Evolutionary conservation across 2,329 filamentous ascomycete species (phyloP).

Genomic region (Fusarium sp.): DNA sequence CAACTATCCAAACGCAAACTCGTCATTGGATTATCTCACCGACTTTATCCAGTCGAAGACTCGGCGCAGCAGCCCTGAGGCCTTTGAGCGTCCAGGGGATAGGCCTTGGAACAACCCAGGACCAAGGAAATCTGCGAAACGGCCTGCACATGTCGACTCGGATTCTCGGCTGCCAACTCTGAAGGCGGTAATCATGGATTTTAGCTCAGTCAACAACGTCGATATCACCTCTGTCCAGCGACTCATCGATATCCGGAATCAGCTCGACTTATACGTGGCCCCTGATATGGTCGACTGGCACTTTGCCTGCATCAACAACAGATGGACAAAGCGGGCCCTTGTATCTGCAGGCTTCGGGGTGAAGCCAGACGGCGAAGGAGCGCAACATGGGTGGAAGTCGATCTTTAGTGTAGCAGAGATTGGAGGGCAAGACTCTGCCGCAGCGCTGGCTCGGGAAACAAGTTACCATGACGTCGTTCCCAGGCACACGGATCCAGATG

Average conservation of each 20-base stretch:
- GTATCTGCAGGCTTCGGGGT: conserved; percentile 88
- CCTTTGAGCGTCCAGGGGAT: conserved; percentile 73
- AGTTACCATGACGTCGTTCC: conserved; percentile 53
- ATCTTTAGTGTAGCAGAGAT: conserved; percentile 94
- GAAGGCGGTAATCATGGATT: conserved; percentile 91
- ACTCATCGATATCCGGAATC: conserved; percentile 92
- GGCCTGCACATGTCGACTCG: conserved; percentile 40
- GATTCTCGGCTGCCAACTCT: conserved; percentile 69
- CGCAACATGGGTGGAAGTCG: conserved; percentile 81
- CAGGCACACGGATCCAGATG: conserved; percentile 46
- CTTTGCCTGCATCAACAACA: conserved; percentile 88
- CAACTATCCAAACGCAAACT: conserved; percentile 93
- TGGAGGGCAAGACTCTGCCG: conserved; percentile 73
- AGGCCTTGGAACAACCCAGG: conserved; percentile 96
- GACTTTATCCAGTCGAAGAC: conserved; percentile 73
- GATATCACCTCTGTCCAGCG: conserved; percentile 93
- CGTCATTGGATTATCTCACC: conserved; percentile 82
- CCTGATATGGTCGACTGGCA: conserved; percentile 93
- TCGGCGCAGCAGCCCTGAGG: conserved; percentile 74
- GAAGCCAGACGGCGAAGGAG: conserved; percentile 50
- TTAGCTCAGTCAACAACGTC: conserved; percentile 91
- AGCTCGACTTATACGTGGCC: conserved; percentile 83
- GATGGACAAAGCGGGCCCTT: conserved; percentile 90
- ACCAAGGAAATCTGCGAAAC: conserved; percentile 59
- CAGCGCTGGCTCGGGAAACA: conserved; percentile 69